Evolutionary conservation across 768 basidiomycete genomes (phyloP), one percentile per base, ranked within the genome.

Genomic region (Hirschioporus abietinus): DNA sequence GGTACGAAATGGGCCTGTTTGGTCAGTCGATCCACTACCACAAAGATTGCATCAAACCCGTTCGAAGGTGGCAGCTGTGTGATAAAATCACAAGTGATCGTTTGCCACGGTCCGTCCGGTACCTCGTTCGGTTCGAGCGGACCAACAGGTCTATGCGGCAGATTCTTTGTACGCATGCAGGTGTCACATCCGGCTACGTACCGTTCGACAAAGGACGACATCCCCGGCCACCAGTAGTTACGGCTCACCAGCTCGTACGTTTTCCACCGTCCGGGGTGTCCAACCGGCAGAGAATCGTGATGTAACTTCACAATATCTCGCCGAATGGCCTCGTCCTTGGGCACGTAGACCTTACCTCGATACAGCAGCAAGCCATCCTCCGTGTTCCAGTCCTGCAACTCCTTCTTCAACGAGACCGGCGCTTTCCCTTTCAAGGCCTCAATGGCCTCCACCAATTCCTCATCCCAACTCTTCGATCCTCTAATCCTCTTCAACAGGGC

Each of bases 141-240:
- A 6, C 64, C 65, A 3, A 15, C 63, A 1, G 73, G 73, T 6
- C 76, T 71, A 35, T 73, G 71, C 1, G 66, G 67, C 4, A 58
- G 64, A 0, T 65, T 8, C 42, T 77, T 78, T 58, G 66, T 66
- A 0, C 68, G 68, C 17, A 63, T 58, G 64, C 77, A 77, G 17
- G 63, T 60, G 8, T 70, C 66, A 68, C 75, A 78, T 4, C 68
- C 60, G 1, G 61, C 30, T 25, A 75, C 72, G 66, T 76, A 77
- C 18, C 68, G 57, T 1, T 69, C 30, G 63, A 79, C 70, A 63
- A 71, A 74, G 10, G 58, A 12, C 24, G 66, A 52, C 36, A 76
- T 69, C 24, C 65, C 63, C 7, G 73, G 75, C 76, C 74, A 79
- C 64, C 65, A 69, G 71, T 69, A 77, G 34, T 77, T 61, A n/a